A percentile compares a stretch with the other conserved stretches of the same genome.
Evolutionary conservation across 2,329 filamentous ascomycete genomes (phyloP).

Genomic region (Blastomyces emzantsi): DNA sequence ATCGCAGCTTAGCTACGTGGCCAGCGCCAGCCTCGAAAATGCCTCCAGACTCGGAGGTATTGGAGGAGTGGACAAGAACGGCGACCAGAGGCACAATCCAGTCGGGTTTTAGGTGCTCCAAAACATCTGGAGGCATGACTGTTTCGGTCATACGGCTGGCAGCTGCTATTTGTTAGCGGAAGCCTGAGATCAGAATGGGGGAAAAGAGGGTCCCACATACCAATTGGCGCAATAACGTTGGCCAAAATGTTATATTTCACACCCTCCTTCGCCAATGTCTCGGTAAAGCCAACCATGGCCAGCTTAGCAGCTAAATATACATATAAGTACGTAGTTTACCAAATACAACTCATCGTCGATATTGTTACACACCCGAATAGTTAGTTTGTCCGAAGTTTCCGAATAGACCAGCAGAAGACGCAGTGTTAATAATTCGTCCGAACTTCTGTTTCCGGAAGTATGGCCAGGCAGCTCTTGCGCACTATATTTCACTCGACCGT

Average conservation of each 20-base stretch:
- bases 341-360: slow-evolving; percentile 7
- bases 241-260: slow-evolving; percentile 94
- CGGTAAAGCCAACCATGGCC: slow-evolving; percentile 90
- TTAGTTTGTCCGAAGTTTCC: slow-evolving; percentile 94
- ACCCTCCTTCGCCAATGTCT: slow-evolving; percentile 96
- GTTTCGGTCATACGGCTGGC: slow-evolving; percentile 94
- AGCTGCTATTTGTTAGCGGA: slow-evolving; percentile 41
- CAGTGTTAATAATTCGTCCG: slow-evolving; percentile 90
- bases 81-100: slow-evolving; percentile 94
- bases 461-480: slow-evolving; percentile 87
- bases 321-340: slow-evolving; percentile 14
- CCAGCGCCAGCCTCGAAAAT: slow-evolving; percentile 95
- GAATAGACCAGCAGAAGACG: slow-evolving; percentile 91
- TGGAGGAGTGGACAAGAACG: slow-evolving; percentile 75
- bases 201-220: slow-evolving; percentile 22
- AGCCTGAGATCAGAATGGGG: neutral
- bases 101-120: slow-evolving; percentile 77
- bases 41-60: slow-evolving; percentile 69
- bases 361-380: slow-evolving; percentile 59
- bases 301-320: slow-evolving; percentile 67
- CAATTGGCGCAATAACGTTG: slow-evolving; percentile 90
- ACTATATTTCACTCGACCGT: slow-evolving; percentile 36
- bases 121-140: slow-evolving; percentile 86
- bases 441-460: slow-evolving; percentile 99
- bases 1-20: slow-evolving; percentile 84